Percentiles rank a stretch among this genome's conserved stretches.
Evolutionary conservation across 768 basidiomycete species (phyloP).

Genomic region (Amanita muscaria): DNA sequence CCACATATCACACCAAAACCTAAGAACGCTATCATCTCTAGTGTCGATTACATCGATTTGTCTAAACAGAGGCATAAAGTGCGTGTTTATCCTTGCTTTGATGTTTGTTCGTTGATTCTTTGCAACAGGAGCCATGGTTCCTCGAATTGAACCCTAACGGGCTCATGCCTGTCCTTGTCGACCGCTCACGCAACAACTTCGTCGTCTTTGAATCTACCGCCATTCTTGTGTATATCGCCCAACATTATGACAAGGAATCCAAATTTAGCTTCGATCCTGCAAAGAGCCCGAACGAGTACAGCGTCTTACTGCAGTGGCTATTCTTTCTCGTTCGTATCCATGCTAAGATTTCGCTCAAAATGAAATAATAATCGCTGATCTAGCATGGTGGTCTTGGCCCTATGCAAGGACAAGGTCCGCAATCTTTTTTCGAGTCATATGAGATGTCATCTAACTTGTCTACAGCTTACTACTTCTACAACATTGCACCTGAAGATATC

Average conservation of each 20-base stretch:
- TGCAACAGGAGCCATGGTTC: conserved; percentile 56
- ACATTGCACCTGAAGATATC: conserved; percentile 56
- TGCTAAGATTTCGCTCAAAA: neutral
- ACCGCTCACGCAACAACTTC: conserved; percentile 55
- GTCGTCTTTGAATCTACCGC: conserved; percentile 70
- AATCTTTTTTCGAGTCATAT: too few relatives aligned
- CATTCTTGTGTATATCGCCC: conserved; percentile 71
- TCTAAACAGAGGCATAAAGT: conserved; percentile 30
- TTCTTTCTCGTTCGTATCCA: conserved; percentile 58
- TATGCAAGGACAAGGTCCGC: conserved; percentile 77
- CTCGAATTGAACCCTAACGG: conserved; percentile 68
- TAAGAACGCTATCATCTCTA: conserved; percentile 16
- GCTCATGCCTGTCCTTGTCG: conserved; percentile 59
- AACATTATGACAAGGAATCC: conserved; percentile 70
- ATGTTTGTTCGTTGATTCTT: neutral
- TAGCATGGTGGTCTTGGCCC: conserved; percentile 81
- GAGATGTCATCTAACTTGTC: too few relatives aligned
- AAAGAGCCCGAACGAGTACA: conserved; percentile 49
- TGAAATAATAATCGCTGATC: neutral
- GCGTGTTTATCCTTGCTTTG: neutral
- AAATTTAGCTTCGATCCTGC: conserved; percentile 56
- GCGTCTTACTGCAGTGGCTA: conserved; percentile 77
- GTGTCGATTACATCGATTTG: conserved; percentile 47
- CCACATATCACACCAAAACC: neutral
- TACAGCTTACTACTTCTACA: conserved; percentile 61